These are phyloP conservation scores for Aplosporella prunicola DNA, from an alignment of 2,329 filamentous ascomycete species.

Conservation along the genomic window DNA sequence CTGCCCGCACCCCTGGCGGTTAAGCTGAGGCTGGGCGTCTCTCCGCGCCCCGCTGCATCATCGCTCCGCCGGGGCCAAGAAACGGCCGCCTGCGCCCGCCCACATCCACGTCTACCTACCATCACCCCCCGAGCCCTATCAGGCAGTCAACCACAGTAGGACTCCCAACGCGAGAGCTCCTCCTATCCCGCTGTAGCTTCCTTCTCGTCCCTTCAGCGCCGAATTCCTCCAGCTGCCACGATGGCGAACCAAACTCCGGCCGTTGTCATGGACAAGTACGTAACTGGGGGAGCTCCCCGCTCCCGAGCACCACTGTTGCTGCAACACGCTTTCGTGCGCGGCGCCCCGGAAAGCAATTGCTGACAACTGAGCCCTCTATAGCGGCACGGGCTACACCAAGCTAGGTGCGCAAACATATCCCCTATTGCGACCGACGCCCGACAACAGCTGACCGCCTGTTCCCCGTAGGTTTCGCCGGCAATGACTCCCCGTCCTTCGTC, in stretches of 20 bases:
- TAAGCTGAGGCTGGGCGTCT: too few relatives aligned
- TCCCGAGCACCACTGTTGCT: conserved; percentile 9
- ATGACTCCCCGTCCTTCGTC: conserved; percentile 97
- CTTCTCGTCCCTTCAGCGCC: conserved; percentile 13
- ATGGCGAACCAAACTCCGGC: conserved; percentile 99
- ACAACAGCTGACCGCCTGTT: conserved; percentile 27
- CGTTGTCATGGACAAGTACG: conserved; percentile 99
- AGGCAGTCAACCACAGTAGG: conserved; percentile 6
- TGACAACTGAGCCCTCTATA: conserved; percentile 40
- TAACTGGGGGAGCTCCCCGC: conserved; percentile 18
- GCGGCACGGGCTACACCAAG: conserved; percentile 99
- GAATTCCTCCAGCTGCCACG: conserved; percentile 24
- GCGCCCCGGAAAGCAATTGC: conserved; percentile 12
- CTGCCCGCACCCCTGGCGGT: too few relatives aligned
- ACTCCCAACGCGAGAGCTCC: conserved; percentile 7
- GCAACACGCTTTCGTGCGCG: too few relatives aligned
- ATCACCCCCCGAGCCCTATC: conserved; percentile 11
- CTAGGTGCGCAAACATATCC: conserved; percentile 65
- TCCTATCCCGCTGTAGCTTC: conserved; percentile 18
- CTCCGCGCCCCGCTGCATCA: too few relatives aligned
- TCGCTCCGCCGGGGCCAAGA: too few relatives aligned
- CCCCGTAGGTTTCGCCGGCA: conserved; percentile 91
- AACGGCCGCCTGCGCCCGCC: conserved; percentile 8
- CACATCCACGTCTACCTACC: conserved; percentile 10
- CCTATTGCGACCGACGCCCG: too few relatives aligned